phyloP scores from a whole-genome alignment of 495 filamentous ascomycete genomes.

The Cercophora newfieldiana region DNA sequence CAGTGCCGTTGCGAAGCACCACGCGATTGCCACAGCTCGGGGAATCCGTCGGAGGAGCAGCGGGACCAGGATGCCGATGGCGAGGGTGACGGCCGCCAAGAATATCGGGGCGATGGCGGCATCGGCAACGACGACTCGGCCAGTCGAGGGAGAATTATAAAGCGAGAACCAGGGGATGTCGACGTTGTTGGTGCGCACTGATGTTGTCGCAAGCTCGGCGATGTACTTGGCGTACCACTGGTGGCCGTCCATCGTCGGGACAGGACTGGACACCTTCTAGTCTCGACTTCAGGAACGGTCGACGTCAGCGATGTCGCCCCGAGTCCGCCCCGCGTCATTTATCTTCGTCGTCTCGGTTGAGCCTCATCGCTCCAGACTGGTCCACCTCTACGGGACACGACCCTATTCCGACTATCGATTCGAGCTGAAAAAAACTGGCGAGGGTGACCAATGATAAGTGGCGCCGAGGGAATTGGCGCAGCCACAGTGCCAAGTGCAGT shows the following conservation, averaged over 20 bases:
- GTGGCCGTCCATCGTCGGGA: neutral
- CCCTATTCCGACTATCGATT: neutral
- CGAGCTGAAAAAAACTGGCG: neutral
- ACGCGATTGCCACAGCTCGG: neutral
- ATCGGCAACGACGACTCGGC: neutral
- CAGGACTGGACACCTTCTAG: too few species aligned
- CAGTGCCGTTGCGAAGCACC: neutral
- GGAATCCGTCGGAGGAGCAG: slow-evolving; percentile 3
- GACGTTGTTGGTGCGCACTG: neutral
- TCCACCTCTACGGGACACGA: neutral
- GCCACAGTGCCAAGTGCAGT: neutral
- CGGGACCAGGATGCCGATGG: slow-evolving; percentile 5
- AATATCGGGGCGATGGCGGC: slow-evolving; percentile 2
- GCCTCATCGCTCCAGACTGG: neutral
- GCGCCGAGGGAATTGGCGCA: neutral
- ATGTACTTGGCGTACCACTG: neutral
- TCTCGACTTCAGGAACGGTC: neutral
- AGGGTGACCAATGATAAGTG: neutral
- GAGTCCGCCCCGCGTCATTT: neutral
- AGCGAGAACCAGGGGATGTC: neutral
- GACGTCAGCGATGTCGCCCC: neutral
- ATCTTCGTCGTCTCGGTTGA: neutral
- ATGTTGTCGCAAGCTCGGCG: neutral
- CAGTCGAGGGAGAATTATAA: neutral
- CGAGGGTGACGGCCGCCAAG: slow-evolving; percentile 5